Base-by-base conservation (phyloP, 2,329 filamentous ascomycete genomes). In the Arthroderma uncinatum region DNA sequence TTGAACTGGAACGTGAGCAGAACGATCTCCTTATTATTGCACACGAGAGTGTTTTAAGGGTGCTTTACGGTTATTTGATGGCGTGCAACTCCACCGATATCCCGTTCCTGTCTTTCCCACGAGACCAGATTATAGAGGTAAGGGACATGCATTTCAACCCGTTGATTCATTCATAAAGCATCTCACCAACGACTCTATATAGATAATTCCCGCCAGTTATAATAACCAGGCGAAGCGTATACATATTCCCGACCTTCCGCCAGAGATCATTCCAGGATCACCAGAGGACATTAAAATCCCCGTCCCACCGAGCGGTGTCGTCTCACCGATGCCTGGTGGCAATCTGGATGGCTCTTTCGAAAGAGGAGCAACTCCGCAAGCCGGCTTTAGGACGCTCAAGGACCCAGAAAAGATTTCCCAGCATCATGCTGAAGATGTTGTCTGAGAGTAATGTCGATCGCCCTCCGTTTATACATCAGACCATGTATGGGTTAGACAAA, bases 1-100 rank as follows among this genome's bases (percentile, higher is more conserved):
- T 98, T 30, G 93, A 98, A 70, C 81, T 98, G 12, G 93, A 98
- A 75, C 85, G 93, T 44, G 93, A 98, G 74, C 89, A 96, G 65
- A 95, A 94, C 63, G 93, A 98, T 69, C 80, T 98, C n/a, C 81
- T 98, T 55, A 96, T 98, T 68, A 96, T 98, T 64, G 93, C 93
- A 0, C 93, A 98, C 71, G 93, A 98, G 71, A 95, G 89, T 54
- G 93, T 98, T n/a, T 80, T 98, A 50, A 87, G 93, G 44, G 93
- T 98, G 23, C 80, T 98, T 2, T 98, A 98, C 69, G 91, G 91
- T 23, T 98, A 98, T 72, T 79, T 98, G 39, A 98, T 98, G 93
- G 93, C 95, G 64, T 97, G 93, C 74, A 93, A 92, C 69, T 91
- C 94, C 7, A 87, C 86, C 71, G 90, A 95, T 67, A 98, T 98